Evolutionary conservation across 495 filamentous ascomycete species (phyloP).

Genomic region (Podospora comata): DNA sequence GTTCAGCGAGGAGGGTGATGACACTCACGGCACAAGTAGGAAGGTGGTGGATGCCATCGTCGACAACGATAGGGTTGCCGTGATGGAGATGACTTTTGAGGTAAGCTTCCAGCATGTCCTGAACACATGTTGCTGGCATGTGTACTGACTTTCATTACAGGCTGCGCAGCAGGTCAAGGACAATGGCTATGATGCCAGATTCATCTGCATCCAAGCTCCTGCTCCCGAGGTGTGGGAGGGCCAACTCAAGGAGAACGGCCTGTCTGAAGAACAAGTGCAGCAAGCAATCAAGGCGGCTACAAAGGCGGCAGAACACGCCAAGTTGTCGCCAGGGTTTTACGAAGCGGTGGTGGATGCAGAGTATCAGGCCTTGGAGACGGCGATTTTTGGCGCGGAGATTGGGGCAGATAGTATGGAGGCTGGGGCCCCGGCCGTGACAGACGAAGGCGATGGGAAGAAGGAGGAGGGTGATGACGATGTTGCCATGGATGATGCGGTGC

Average conservation of each 20-base stretch:
- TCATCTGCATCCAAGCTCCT: slow-evolving; percentile 70
- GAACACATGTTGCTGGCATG: not conserved
- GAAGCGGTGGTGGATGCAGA: slow-evolving; percentile 66
- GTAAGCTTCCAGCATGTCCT: slow-evolving; percentile 28
- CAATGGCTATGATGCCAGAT: slow-evolving; percentile 64
- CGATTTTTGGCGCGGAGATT: slow-evolving; percentile 23
- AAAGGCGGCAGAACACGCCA: slow-evolving; percentile 63
- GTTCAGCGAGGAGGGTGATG: slow-evolving; percentile 42
- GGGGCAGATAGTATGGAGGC: not conserved
- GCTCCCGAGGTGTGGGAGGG: slow-evolving; percentile 59
- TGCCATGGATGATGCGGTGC: slow-evolving; percentile 22
- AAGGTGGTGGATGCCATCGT: slow-evolving; percentile 44
- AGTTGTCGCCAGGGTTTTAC: slow-evolving; percentile 53
- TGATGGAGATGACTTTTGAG: slow-evolving; percentile 58
- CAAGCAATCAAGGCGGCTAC: slow-evolving; percentile 59
- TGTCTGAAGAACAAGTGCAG: slow-evolving; percentile 61
- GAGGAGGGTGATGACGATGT: slow-evolving; percentile 19
- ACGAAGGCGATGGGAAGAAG: slow-evolving; percentile 8
- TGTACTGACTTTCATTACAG: slow-evolving; percentile 40
- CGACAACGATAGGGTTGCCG: slow-evolving; percentile 46
- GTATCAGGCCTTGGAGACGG: slow-evolving; percentile 33
- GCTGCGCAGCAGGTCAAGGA: slow-evolving; percentile 70
- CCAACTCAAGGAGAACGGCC: slow-evolving; percentile 54
- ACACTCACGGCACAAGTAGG: slow-evolving; percentile 46
- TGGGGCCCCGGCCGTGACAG: not conserved